Evolutionary conservation across 2,329 filamentous ascomycete genomes (phyloP).

Genomic region (Hymenotorrendiella dingleyae): DNA sequence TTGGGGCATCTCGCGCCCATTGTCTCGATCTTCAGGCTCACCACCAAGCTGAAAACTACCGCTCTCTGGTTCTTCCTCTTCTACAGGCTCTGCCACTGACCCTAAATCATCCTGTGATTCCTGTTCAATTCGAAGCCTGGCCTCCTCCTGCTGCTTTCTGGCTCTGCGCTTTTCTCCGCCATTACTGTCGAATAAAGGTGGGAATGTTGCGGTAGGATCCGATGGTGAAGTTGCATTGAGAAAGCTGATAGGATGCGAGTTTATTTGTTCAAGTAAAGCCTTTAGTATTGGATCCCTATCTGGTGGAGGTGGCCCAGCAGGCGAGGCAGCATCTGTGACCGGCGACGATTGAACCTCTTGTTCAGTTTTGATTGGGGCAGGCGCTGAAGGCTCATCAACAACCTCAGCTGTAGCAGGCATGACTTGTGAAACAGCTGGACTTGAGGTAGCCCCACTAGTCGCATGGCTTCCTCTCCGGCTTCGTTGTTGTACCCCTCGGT

Average conservation of each 20-base stretch:
- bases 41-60: conserved; percentile 84
- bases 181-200: conserved; percentile 74
- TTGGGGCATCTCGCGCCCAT: conserved; percentile 40
- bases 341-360: conserved; percentile 2
- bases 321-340: conserved; percentile 8
- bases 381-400: conserved; percentile 36
- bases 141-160: conserved; percentile 60
- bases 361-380: conserved; percentile 10
- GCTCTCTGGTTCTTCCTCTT: conserved; percentile 73
- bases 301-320: conserved; percentile 7
- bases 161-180: conserved; percentile 77
- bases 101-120: conserved; percentile 47
- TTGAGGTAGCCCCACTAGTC: conserved; percentile 74
- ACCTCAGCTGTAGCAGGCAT: conserved; percentile 49
- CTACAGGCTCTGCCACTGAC: conserved; percentile 40
- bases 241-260: conserved; percentile 42
- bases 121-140: conserved; percentile 44
- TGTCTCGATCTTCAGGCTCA: conserved; percentile 78
- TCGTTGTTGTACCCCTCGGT: conserved; percentile 55
- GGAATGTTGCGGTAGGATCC: conserved; percentile 47
- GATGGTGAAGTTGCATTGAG: conserved; percentile 42
- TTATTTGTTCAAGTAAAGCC: conserved; percentile 40
- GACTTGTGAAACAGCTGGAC: conserved; percentile 65
- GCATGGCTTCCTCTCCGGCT: conserved; percentile 72
- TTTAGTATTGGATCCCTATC: conserved; percentile 28